Evolutionary conservation across 441 rosid species (phyloP), one percentile per base, ranked within the genome.

Genomic region (Corymbia calophylla): DNA sequence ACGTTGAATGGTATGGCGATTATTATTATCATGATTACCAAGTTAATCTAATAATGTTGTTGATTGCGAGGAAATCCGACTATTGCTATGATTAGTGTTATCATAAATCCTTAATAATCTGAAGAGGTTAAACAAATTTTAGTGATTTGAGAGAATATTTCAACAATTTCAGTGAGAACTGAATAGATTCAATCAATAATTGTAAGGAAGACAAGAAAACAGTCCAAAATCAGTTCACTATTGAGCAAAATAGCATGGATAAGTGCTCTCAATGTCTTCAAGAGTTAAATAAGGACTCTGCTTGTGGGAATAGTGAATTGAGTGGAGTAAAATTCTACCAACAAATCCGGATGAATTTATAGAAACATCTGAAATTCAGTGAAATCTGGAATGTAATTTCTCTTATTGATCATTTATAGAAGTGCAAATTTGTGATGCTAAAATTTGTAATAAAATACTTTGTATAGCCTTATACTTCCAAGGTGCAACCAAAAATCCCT

Each of bases 341-440:
- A 53, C 8, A 6, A 53, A 53, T 17, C 7, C 16, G 21, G 21
- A 6, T 53, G 56, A 53, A 53, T 53, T 53, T 53, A 17, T 17
- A 25, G 8, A 12, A 25, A 0, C 6, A 27, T 1, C 13, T n/a
- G n/a, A 27, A 25, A 60, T 60, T 11, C 3, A 25, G 11, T 12
- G 11, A 27, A 5, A 9, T 60, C 0, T 0, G 0, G 0, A 60
- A 11, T 0, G 16, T 12, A 27, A 5, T 60, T 27, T 60, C 31
- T 11, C 15, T 0, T 5, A 12, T 60, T 25, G 31, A 60, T 60
- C 14, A 27, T 60, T 60, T 16, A 5, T 1, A 25, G 15, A 60
- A 60, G 0, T 2, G 16, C 1, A 17, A 60, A 60, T 60, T 60
- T 7, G 0, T 12, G 3, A 60, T 0, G 15, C 16, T 27, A 25